Evolutionary conservation across 306 rosid genomes (phyloP), one percentile per base, ranked within the genome.

Genomic region (Senna siamea): DNA sequence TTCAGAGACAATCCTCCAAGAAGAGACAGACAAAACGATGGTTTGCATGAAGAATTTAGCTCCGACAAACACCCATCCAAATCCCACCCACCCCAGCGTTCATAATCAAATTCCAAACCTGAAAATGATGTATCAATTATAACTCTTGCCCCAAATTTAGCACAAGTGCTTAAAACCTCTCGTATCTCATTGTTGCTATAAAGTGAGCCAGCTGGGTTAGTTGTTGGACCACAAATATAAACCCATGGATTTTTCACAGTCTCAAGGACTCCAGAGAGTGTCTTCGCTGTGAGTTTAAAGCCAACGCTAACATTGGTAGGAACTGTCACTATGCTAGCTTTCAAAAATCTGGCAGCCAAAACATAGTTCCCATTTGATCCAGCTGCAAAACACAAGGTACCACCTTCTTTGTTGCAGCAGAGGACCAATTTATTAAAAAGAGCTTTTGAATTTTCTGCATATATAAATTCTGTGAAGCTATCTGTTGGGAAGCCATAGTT

Each of bases 281-380:
- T 52, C 30, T 19, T 52, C 14, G 4, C 58, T 52, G 58, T 52
- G 30, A 52, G 28, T 7, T 54, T 54, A 23, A 54, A 54, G 30
- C 60, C 60, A 20, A 3, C 60, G 3, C 0, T 54, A 34, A 10
- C 60, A 54, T 11, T 10, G 60, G 60, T 54, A 3, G 60, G 60
- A 10, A 54, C 35, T 20, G 34, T 22, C 34, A 54, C 32, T 54
- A 54, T 4, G 60, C 34, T 80, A 32, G 90, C 90, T 61, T 86
- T 78, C 77, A 86, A 76, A 82, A 86, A 86, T 32, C 73, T 81
- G 64, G 93, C 89, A 72, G 89, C 85, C 40, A 85, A 79, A 57
- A 81, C 87, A 76, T 86, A 86, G 78, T 76, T 86, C 41, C 93
- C 93, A 59, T 88, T 86, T 22, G 93, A 79, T 35, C 90, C 90